Evolutionary conservation across 345 rosid species (phyloP), one percentile per base, ranked within the genome.

Genomic region (Aquilaria sinensis): DNA sequence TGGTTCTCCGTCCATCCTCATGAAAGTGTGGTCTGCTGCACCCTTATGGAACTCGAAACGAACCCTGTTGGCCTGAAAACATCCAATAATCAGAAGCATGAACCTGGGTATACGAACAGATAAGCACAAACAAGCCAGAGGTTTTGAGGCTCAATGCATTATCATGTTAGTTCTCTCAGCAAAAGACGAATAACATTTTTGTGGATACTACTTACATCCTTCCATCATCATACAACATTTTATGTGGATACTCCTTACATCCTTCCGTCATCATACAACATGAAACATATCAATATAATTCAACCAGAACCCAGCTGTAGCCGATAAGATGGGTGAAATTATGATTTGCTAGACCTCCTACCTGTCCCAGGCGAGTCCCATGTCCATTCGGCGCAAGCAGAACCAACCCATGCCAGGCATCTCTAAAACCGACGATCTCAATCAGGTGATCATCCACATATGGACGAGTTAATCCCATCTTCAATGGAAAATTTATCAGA

Each of bases 1-100:
- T 10, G 93, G 90, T 64, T 87, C 89, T 53, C 93, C 93, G 59
- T 87, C 93, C 13, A 87, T 78, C 41, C 93, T 84, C 90, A 84
- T 87, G 77, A 73, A 87, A 33, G 90, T 77, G 58, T 82, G 77
- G 15, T 75, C 72, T 9, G 81, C 84, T 16, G 80, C 81, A 29
- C 90, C 87, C 67, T 78, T 87, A 47, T 60, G 67, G 60, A 84
- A 82, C 79, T 84, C 90, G 1, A 87, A 87, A 0, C 88, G 80
- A 14, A 87, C 67, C 52, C 90, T 68, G 13, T 60, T 74, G 48
- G 93, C 85, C 93, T 84, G 43, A 30, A 66, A 11, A 9, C 13
- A 63, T 45, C 43, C 43, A 2, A 9, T 37, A 37, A 37, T 4
- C 43, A 53, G 12, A 63, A 58, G 41, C 16, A 12, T 30, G 45